Base-by-base conservation (phyloP, 768 basidiomycete species). In the Russula lepida region DNA sequence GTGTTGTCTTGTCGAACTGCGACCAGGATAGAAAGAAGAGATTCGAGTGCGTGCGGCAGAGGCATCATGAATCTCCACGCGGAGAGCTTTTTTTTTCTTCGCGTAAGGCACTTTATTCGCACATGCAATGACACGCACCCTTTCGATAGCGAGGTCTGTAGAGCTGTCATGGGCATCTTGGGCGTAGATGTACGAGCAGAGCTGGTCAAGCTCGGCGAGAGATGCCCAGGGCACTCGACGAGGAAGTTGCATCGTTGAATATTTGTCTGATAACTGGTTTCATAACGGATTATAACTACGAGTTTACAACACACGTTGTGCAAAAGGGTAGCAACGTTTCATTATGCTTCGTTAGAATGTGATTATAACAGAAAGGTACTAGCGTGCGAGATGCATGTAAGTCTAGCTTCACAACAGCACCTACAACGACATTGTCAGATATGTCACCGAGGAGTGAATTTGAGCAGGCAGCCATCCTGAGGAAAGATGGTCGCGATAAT, bases 401-500 rank as follows among this genome's bases (percentile, higher is more conserved):
- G 30, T 43, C 25, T 35, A 51, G 30, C 27, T 27, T 62, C 27
- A 37, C 50, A 56, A 12, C 50, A n/a, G 11, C 35, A 37, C 17
- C 35, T 28, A 56, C 33, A 62, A 63, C n/a, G 6, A 33, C 35
- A n/a, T 19, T 12, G 4, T 63, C 47, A 62, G 32, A 37, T 41
- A 13, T 37, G 12, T 37, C 44, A 25, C 30, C 87, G 83, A 32
- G 91, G 87, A 2, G 81, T 79, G 67, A 95, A 81, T 69, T 84
- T 89, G 64, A 98, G 79, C 60, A 82, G 74, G 68, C 92, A 92
- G 46, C 91, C 92, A 69, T 98, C 95, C 72, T 90, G 86, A 12
- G 97, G 97, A 84, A 99, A 99, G 46, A 98, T 74, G 23, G 93
- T 97, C n/a, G 95, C 91, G 66, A 98, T 92, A 64, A 98, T 92